Evolutionary conservation across 306 rosid genomes (phyloP).

Genomic region (Psophocarpus tetragonolobus): DNA sequence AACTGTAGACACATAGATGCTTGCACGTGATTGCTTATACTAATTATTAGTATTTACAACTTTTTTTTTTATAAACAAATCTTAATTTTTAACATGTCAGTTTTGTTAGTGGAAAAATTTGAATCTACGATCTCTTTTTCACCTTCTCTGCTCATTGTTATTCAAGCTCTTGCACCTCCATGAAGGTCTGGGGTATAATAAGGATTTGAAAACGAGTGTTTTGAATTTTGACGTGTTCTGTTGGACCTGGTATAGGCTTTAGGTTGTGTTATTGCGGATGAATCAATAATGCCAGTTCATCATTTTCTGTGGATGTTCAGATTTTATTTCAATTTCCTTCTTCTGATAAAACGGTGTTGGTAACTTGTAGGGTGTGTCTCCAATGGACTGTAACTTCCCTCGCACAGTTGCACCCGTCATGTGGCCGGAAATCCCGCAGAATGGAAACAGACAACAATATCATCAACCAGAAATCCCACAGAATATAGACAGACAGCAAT

Average conservation of each 20-base stretch:
- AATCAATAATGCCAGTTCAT: not conserved
- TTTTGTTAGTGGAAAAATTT: too few species aligned
- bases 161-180: not conserved
- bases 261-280: not conserved
- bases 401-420: conserved; percentile 53
- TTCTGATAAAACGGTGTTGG: conserved; percentile 8
- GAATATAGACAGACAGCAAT: conserved; percentile 66
- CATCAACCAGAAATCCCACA: conserved; percentile 72
- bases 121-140: too few species aligned
- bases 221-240: not conserved
- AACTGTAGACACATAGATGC: conserved; percentile 4
- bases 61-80: too few species aligned
- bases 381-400: conserved; percentile 62
- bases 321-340: conserved; percentile 23
- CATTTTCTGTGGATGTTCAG: conserved; percentile 14
- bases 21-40: conserved; percentile 17
- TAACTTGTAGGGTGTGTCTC: conserved; percentile 59
- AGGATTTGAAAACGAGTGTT: not conserved
- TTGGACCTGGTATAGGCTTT: conserved; percentile 5
- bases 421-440: conserved; percentile 70
- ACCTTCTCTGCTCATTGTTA: not conserved
- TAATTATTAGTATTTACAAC: not conserved
- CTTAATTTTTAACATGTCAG: too few species aligned
- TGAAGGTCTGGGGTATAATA: not conserved
- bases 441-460: conserved; percentile 68